Conservation (phyloP, 164 flowering plant genomes). For the Paratinospora sagittata region DNA sequence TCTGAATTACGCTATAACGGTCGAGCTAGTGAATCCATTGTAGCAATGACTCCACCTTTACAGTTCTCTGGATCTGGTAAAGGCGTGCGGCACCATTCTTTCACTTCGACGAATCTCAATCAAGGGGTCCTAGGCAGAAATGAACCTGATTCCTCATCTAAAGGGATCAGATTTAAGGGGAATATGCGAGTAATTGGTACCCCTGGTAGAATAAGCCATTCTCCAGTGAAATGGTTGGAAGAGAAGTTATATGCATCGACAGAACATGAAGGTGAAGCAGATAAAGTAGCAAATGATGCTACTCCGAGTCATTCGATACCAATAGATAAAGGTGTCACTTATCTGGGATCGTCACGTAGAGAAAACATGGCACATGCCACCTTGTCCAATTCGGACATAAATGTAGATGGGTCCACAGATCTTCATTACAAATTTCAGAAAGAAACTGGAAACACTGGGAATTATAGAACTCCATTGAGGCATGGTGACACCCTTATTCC, state of each 20-base stretch:
- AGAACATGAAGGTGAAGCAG: conserved; percentile 5
- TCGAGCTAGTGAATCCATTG: conserved; percentile 4
- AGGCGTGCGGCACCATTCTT: conserved; percentile 7
- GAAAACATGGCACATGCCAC: conserved; percentile 8
- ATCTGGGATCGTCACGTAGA: conserved; percentile 10
- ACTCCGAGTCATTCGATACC: conserved; percentile 14
- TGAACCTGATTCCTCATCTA: conserved; percentile 23
- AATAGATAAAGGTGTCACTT: conserved; percentile 13
- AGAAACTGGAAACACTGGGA: conserved; percentile 16
- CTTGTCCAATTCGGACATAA: conserved; percentile 7
- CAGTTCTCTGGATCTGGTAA: conserved; percentile 18
- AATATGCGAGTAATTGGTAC: conserved; percentile 11
- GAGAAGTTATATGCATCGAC: conserved; percentile 19
- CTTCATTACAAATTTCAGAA: conserved; percentile 18
- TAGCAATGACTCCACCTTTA: conserved; percentile 17
- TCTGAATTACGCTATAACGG: not conserved
- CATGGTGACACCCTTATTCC: conserved; percentile 10
- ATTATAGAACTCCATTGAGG: conserved; percentile 18
- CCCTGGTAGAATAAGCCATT: conserved; percentile 20
- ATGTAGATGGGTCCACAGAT: not conserved
- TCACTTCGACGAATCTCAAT: conserved; percentile 11
- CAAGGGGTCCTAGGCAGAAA: conserved; percentile 11
- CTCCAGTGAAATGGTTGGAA: conserved; percentile 27
- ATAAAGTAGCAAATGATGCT: conserved; percentile 11
- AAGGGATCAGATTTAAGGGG: conserved; percentile 14